Conservation (phyloP, 345 rosid species). For the Camelina hispida region DNA sequence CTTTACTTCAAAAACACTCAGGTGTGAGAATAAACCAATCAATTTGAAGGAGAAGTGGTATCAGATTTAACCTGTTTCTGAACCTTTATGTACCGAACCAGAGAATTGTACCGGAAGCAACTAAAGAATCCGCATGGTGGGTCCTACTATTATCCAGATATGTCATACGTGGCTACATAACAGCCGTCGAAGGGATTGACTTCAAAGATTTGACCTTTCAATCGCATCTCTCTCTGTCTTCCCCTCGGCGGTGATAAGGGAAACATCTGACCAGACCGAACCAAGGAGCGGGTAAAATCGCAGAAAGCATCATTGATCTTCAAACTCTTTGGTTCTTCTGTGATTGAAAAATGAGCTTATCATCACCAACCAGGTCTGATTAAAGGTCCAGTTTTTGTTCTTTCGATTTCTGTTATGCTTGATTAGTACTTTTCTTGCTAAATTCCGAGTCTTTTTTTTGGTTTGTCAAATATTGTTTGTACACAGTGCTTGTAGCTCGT, state of each 20-base stretch:
- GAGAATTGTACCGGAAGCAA: background rate
- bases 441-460: too few relatives aligned
- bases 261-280: constrained; percentile 29
- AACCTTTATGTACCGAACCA: too few relatives aligned
- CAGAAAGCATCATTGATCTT: constrained; percentile 22
- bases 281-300: constrained; percentile 32
- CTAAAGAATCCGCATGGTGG: constrained; percentile 31
- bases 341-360: constrained; percentile 40
- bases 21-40: too few relatives aligned
- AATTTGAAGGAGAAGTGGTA: too few relatives aligned
- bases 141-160: constrained; percentile 41
- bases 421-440: background rate
- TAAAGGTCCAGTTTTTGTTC: background rate
- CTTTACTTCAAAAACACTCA: too few relatives aligned
- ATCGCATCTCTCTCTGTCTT: constrained; percentile 30
- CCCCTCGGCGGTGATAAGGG: constrained; percentile 47
- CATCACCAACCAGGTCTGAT: constrained; percentile 45
- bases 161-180: constrained; percentile 24
- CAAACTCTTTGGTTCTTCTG: background rate
- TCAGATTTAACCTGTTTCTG: too few relatives aligned
- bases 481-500: constrained; percentile 50
- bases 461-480: constrained; percentile 13
- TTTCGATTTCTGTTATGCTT: background rate
- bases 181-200: constrained; percentile 35
- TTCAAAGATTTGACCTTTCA: constrained; percentile 12